Conservation (phyloP, 208 protist genomes). For the Trypanosoma vivax region DNA sequence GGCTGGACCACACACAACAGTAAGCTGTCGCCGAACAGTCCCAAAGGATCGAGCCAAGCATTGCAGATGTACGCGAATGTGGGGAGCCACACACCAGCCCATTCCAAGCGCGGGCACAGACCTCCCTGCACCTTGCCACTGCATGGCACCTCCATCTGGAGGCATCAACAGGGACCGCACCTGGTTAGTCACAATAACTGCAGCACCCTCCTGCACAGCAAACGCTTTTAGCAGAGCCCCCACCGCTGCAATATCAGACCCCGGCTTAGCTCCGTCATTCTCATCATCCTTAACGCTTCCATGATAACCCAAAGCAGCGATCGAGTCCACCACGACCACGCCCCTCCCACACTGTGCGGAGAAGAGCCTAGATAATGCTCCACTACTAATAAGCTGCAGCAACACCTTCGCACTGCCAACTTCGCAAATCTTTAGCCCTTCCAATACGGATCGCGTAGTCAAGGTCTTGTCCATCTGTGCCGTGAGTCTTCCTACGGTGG, state of each 20-base stretch:
- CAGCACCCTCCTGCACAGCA: conserved; percentile 28
- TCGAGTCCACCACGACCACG: conserved; percentile 64
- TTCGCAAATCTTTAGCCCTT: conserved; percentile 36
- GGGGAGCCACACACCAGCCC: conserved; percentile 35
- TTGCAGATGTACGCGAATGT: conserved; percentile 40
- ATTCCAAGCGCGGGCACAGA: conserved; percentile 47
- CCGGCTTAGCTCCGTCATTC: neutral
- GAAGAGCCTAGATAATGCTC: conserved; percentile 22
- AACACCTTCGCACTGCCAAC: conserved; percentile 32
- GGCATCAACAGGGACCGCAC: conserved; percentile 16
- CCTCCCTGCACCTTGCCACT: neutral
- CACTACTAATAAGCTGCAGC: conserved; percentile 21
- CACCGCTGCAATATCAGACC: conserved; percentile 14
- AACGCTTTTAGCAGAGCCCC: conserved; percentile 32
- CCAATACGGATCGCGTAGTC: conserved; percentile 30
- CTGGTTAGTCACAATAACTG: conserved; percentile 58
- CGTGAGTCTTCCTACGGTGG: conserved; percentile 13
- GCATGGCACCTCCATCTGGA: neutral
- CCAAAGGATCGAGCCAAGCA: conserved; percentile 1
- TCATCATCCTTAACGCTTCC: neutral
- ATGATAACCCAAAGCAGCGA: conserved; percentile 33
- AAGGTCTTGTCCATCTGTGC: conserved; percentile 9
- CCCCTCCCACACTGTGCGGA: conserved; percentile 17
- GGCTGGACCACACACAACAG: conserved; percentile 31
- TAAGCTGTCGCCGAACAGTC: conserved; percentile 24